phyloP scores from a whole-genome alignment of 129 eudicot species.

The Arctium minus region DNA sequence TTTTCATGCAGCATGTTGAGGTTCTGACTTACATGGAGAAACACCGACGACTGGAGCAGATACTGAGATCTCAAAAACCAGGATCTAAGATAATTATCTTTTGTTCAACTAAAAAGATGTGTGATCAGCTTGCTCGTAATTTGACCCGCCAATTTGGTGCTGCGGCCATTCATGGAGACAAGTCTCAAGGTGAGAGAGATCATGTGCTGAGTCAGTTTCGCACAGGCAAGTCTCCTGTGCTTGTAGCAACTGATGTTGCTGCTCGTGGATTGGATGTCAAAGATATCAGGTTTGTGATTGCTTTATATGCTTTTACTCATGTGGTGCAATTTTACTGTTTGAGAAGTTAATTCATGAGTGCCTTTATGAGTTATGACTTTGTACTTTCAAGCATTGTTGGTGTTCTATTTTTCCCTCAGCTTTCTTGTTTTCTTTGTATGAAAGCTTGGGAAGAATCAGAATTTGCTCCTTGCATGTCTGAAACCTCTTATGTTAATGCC shows the following conservation, averaged over 20 bases:
- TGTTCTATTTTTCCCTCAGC: not conserved
- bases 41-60: conserved; percentile 72
- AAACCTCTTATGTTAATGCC: no score
- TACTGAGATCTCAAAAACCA: conserved; percentile 89
- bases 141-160: conserved; percentile 74
- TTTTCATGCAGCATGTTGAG: conserved; percentile 65
- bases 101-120: conserved; percentile 96
- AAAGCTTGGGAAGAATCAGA: not conserved
- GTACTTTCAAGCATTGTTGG: not conserved
- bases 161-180: conserved; percentile 97
- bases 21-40: conserved; percentile 66
- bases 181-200: conserved; percentile 90
- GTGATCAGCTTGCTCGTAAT: conserved; percentile 84
- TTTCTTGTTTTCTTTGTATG: not conserved
- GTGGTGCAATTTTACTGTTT: not conserved
- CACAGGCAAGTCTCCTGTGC: conserved; percentile 80
- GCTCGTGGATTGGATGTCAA: conserved; percentile 96
- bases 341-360: not conserved
- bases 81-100: conserved; percentile 89
- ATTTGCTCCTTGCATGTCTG: no score
- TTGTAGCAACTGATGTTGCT: conserved; percentile 98
- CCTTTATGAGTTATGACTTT: not conserved
- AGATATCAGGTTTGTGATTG: conserved; percentile 71
- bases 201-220: conserved; percentile 78
- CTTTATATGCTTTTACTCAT: not conserved